Conservation (phyloP, 2,329 filamentous ascomycete species). For the Epichloe glyceriae region DNA sequence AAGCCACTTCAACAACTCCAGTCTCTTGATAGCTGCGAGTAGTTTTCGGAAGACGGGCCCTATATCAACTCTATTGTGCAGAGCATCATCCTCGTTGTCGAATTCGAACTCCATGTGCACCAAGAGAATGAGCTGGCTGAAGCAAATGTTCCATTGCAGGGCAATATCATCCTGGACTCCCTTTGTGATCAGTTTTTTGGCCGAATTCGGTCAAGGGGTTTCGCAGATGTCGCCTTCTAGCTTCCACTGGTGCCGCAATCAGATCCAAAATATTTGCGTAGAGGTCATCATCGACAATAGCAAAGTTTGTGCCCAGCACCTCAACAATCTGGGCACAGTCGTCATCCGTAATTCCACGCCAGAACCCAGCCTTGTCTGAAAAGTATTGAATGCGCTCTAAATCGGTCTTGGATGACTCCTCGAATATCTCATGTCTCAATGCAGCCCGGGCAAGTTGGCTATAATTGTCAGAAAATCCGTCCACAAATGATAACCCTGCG, state of each 20-base stretch:
- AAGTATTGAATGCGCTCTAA: conserved; percentile 65
- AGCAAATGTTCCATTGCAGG: conserved; percentile 58
- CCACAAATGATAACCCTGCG: conserved; percentile 57
- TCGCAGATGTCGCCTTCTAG: conserved; percentile 31
- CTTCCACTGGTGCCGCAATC: conserved; percentile 32
- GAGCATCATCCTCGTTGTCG: conserved; percentile 56
- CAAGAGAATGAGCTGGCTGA: conserved; percentile 71
- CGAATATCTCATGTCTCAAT: conserved; percentile 60
- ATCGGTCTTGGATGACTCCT: conserved; percentile 56
- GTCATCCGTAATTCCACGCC: conserved; percentile 69
- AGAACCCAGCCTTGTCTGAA: conserved; percentile 67
- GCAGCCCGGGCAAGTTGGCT: conserved; percentile 53
- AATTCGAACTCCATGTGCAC: conserved; percentile 79
- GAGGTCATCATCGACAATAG: conserved; percentile 39
- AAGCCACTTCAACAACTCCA: conserved; percentile 63
- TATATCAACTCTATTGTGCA: conserved; percentile 49
- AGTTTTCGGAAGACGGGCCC: conserved; percentile 57
- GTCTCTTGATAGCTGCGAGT: conserved; percentile 55
- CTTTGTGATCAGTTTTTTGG: conserved; percentile 58
- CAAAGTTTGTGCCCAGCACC: conserved; percentile 54
- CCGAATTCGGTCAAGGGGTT: conserved; percentile 62
- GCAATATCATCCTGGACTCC: conserved; percentile 69
- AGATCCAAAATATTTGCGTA: conserved; percentile 39
- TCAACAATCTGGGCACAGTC: conserved; percentile 59
- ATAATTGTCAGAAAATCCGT: conserved; percentile 56